These are phyloP conservation scores for Castanopsis chinensis DNA, from an alignment of 306 rosid species.

Conservation along the genomic window DNA sequence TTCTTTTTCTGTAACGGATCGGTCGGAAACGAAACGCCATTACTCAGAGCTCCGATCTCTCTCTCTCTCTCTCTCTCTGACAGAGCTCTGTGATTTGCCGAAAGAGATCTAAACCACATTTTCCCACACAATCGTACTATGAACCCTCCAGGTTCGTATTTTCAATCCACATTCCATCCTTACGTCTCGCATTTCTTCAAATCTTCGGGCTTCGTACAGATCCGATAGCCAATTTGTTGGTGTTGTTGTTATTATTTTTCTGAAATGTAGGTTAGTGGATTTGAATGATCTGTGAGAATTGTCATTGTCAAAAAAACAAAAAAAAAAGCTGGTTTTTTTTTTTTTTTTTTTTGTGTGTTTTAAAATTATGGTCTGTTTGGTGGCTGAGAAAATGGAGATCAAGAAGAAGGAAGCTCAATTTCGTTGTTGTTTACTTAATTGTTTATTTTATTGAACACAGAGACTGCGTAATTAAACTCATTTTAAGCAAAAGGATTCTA, in stretches of 20 bases:
- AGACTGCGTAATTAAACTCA: background rate
- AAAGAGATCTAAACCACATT: background rate
- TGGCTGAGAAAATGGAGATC: slow-evolving; percentile 6
- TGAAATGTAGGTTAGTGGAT: too few species aligned
- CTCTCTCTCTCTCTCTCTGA: slow-evolving; percentile 13
- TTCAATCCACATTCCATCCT: background rate
- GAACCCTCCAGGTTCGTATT: slow-evolving; percentile 4
- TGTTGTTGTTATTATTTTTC: background rate
- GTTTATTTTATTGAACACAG: background rate
- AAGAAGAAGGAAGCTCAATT: background rate
- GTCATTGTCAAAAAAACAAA: background rate
- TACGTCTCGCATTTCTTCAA: slow-evolving; percentile 19
- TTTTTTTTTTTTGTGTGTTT: background rate
- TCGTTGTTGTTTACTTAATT: background rate
- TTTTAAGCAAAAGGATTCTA: background rate
- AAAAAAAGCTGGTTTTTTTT: background rate
- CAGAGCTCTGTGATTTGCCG: background rate
- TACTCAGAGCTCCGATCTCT: slow-evolving; percentile 1
- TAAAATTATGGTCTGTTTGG: slow-evolving; percentile 4
- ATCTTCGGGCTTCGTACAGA: slow-evolving; percentile 31
- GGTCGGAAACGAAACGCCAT: slow-evolving; percentile 25
- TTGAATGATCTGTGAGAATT: background rate
- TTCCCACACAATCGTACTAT: background rate
- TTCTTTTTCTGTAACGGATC: slow-evolving; percentile 4
- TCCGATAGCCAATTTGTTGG: background rate